Conservation (phyloP, 371 early-diverging fungal genomes). For the Lichtheimia hyalospora region DNA sequence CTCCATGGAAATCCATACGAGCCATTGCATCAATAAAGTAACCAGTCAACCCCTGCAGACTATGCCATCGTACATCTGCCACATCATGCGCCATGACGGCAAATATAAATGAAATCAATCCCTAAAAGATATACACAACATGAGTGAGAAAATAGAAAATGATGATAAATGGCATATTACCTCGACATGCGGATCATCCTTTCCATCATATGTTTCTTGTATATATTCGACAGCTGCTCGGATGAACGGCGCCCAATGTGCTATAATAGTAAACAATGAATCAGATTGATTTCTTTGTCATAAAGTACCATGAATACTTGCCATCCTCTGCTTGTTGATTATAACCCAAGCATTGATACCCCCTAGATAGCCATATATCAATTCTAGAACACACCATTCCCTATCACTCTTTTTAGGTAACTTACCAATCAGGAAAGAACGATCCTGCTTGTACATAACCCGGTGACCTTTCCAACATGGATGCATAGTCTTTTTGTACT, state of each 20-base stretch:
- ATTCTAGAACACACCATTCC: too few species aligned
- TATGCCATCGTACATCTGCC: constrained; percentile 87
- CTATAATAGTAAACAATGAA: constrained; percentile 23
- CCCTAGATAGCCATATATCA: constrained; percentile 28
- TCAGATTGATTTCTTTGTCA: neutral
- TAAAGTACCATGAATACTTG: constrained; percentile 11
- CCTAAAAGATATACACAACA: constrained; percentile 27
- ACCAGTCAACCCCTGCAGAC: constrained; percentile 60
- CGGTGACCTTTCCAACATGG: constrained; percentile 45
- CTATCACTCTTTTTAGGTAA: neutral
- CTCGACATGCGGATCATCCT: constrained; percentile 24
- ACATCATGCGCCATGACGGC: constrained; percentile 82
- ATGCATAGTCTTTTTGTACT: constrained; percentile 24
- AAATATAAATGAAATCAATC: constrained; percentile 75
- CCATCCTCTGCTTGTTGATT: constrained; percentile 55
- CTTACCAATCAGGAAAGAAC: constrained; percentile 88
- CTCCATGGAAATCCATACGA: constrained; percentile 61
- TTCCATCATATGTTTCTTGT: constrained; percentile 30
- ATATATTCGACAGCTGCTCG: constrained; percentile 64
- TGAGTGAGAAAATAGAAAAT: neutral
- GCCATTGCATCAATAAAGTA: constrained; percentile 76
- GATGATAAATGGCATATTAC: constrained; percentile 15
- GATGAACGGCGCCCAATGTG: constrained; percentile 87
- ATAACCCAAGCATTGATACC: constrained; percentile 56
- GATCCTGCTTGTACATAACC: constrained; percentile 74